Base-by-base conservation (phyloP, 495 filamentous ascomycete genomes). In the Endocarpon pusillum region DNA sequence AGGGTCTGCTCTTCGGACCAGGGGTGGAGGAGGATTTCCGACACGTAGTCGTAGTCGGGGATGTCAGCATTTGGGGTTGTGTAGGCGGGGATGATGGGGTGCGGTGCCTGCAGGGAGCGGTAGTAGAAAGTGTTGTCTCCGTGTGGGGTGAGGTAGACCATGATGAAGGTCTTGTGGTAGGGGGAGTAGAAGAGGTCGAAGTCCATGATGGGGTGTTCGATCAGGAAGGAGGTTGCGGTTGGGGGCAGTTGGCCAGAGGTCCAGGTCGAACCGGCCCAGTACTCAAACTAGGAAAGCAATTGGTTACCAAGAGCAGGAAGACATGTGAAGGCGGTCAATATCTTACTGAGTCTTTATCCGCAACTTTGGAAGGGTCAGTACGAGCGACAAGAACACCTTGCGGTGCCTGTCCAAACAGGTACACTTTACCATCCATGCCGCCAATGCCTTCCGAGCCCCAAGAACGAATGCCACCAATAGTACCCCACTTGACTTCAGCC, bases 91-190 rank as follows among this genome's bases (percentile, higher is more conserved):
- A 50, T 33, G 3, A 55, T 49, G 9, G 50, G 35, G 8, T 39
- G 27, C 12, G 41, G 28, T 11, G 52, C 36, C 30, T 47, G 32
- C 15, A 55, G 48, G 35, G 49, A 55, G 28, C 51, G 51, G 23
- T 46, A 55, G 32, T 54, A 55, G 27, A 55, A 52, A 19, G 40
- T 54, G 34, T 39, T 55, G 42, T 54, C 51, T 18, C 47, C 51
- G 23, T 46, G 52, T n/a, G 35, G 29, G 3, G 42, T 49, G 24
- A 54, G 29, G 34, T 54, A 55, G 19, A 54, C 44, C 32, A 50
- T 41, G 42, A 54, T 41, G 36, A 54, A 54, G 3, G 48, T 54
- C 8, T 46, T 23, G 34, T 54, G 51, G 11, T 44, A 35, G 12
- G 51, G 51, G 4, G 51, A 54, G 27, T 54, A 54, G 42, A 54